Conservation (phyloP, 805 yeast genomes). For the Clavispora phyllophila region DNA sequence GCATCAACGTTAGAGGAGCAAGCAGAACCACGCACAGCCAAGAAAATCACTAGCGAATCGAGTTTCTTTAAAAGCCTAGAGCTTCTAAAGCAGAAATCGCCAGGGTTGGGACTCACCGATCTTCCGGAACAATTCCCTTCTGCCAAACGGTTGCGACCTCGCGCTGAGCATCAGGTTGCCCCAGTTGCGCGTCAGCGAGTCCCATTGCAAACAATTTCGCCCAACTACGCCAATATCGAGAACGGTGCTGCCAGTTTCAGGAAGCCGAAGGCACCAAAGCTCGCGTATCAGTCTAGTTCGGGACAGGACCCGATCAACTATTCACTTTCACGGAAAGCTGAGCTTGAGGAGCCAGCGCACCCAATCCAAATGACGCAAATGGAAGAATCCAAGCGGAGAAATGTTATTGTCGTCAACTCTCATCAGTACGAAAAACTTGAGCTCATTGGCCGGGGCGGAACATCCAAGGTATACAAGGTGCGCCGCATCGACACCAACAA, state of each 20-base stretch:
- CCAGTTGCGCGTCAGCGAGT: background rate
- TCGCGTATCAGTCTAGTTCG: background rate
- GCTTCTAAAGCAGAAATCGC: constrained; percentile 9
- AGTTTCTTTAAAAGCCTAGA: constrained; percentile 16
- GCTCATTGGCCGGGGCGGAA: constrained; percentile 83
- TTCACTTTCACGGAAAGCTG: background rate
- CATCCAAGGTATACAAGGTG: constrained; percentile 85
- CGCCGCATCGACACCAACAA: constrained; percentile 47
- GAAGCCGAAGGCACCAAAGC: constrained; percentile 28
- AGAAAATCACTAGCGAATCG: constrained; percentile 8
- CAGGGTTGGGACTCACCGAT: background rate
- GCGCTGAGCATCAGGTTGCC: background rate
- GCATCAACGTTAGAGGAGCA: background rate
- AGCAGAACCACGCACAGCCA: background rate
- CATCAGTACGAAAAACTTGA: constrained; percentile 69
- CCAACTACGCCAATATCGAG: constrained; percentile 8
- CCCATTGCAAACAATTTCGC: constrained; percentile 10
- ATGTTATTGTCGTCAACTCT: constrained; percentile 43
- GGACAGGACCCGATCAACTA: background rate
- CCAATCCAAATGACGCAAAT: background rate
- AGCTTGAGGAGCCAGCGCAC: background rate
- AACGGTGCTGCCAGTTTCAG: constrained; percentile 25
- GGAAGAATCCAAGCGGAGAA: constrained; percentile 20
- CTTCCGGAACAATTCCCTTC: background rate
- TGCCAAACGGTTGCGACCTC: background rate